Evolutionary conservation across 306 rosid species (phyloP), one percentile per base, ranked within the genome.

Genomic region (Senna tora): DNA sequence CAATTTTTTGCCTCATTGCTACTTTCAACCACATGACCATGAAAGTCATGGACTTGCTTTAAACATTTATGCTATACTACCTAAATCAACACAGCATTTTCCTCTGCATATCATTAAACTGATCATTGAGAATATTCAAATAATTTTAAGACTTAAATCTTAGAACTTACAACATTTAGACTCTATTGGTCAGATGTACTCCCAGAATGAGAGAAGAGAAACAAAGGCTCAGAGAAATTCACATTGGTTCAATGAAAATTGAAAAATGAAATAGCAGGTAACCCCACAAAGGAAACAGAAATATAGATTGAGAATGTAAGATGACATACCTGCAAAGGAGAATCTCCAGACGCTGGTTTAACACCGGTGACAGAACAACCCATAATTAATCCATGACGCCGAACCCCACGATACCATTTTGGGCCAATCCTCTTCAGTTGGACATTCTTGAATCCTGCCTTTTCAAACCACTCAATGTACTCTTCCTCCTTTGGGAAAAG

Each of bases 401-500:
- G 88, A 75, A 83, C 93, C 32, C 93, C 93, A 5, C 90, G 87
- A 56, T 88, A 88, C 93, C 93, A 88, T 63, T 88, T 84, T 55
- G 90, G 93, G 73, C 90, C 89, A 53, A 88, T 86, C 73, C 90
- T 86, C 75, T 86, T 88, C 67, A 86, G 72, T 43, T 88, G 87
- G 38, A 88, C 78, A 56, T 86, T 81, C 68, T 75, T 81, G 77
- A 88, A 88, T 32, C 93, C 93, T 28, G 90, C 93, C 65, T 83
- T 88, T 67, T 55, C 28, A 66, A 88, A 88, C 90, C 90, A 85
- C 25, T 85, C 87, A 30, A 85, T 83, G 78, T 83, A 85, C 85
- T 88, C 93, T 74, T 88, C 93, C 81, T 86, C 93, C 76, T 77
- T 88, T 0, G 90, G 93, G 69, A 88, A 88, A 51, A 88, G 93